These are phyloP conservation scores for Lolium multiflorum DNA, from an alignment of 176 grass and related monocot species.

Conservation along the genomic window DNA sequence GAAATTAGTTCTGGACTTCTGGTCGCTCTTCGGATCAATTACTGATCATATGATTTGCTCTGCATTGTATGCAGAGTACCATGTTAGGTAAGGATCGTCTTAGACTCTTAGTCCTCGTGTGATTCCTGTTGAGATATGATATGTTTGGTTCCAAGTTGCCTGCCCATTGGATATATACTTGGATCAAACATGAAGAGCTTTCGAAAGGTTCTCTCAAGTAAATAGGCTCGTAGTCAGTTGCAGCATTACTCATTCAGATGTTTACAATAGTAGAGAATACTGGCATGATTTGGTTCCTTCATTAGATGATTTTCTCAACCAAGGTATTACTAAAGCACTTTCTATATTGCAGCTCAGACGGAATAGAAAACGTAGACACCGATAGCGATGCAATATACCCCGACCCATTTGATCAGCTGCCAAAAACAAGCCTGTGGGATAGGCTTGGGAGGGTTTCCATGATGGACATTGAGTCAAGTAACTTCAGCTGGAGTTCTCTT, in stretches of 20 bases:
- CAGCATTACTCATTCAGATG: background rate
- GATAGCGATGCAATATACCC: slow-evolving; percentile 34
- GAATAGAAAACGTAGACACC: slow-evolving; percentile 39
- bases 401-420: slow-evolving; percentile 40
- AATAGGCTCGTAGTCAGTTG: background rate
- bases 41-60: background rate
- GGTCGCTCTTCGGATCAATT: background rate
- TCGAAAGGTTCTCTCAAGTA: background rate
- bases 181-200: background rate
- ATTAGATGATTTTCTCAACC: background rate
- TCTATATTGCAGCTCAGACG: slow-evolving; percentile 60
- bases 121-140: background rate
- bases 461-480: slow-evolving; percentile 87
- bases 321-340: background rate
- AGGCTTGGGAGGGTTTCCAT: slow-evolving; percentile 77
- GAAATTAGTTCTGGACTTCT: background rate
- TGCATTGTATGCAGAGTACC: background rate
- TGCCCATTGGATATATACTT: background rate
- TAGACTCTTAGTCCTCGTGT: background rate
- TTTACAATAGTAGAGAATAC: background rate
- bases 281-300: slow-evolving; percentile 24
- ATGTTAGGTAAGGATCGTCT: background rate
- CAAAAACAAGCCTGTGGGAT: slow-evolving; percentile 69
- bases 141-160: background rate
- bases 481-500: slow-evolving; percentile 74